phyloP scores from a whole-genome alignment of 1,139 yeast genomes.

The Lodderomyces pseudojiufengensis region DNA sequence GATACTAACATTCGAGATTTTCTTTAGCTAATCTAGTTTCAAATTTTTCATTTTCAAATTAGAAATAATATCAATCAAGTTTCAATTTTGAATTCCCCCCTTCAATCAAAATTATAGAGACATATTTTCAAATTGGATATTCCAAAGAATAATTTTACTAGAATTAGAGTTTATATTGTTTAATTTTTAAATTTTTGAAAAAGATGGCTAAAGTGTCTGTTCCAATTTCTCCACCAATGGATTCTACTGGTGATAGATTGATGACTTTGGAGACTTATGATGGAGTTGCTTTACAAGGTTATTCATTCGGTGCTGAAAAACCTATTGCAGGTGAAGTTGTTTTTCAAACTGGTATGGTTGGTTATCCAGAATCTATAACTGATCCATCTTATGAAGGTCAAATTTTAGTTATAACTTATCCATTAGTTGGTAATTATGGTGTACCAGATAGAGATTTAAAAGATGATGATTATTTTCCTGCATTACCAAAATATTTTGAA shows the following conservation, averaged over 20 bases:
- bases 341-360: conserved; percentile 99
- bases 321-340: conserved; percentile 96
- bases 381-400: conserved; percentile 99
- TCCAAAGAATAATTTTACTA: background rate
- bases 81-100: too few species aligned
- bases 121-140: too few species aligned
- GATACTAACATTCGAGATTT: too few species aligned
- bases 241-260: conserved; percentile 73
- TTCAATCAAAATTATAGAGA: too few species aligned
- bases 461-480: conserved; percentile 69
- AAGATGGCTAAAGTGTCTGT: conserved; percentile 37
- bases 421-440: conserved; percentile 98
- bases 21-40: too few species aligned
- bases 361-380: conserved; percentile 96
- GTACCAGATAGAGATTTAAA: conserved; percentile 82
- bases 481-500: conserved; percentile 89
- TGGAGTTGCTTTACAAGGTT: conserved; percentile 89
- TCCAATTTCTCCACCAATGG: conserved; percentile 89
- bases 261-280: conserved; percentile 90
- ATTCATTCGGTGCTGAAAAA: conserved; percentile 92
- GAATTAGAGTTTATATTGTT: background rate
- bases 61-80: too few species aligned
- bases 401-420: conserved; percentile 93
- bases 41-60: too few species aligned
- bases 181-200: background rate